Evolutionary conservation across 371 early-diverging fungal species (phyloP).

Genomic region (Mortierella sp.): DNA sequence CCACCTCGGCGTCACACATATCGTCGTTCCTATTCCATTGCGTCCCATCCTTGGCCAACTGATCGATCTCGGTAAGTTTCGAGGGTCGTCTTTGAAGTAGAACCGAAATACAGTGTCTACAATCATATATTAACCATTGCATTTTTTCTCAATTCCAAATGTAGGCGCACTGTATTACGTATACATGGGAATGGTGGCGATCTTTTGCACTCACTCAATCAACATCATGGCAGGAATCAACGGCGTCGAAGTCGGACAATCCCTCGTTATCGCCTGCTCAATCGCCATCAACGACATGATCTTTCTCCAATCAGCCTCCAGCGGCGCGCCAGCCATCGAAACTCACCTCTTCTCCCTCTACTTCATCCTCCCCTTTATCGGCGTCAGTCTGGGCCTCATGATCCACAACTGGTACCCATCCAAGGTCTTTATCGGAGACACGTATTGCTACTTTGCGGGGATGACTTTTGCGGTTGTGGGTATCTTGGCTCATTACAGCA

Average conservation of each 20-base stretch:
- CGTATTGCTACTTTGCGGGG: conserved; percentile 98
- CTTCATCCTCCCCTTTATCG: conserved; percentile 93
- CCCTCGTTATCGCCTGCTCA: conserved; percentile 90
- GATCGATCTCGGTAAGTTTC: conserved; percentile 84
- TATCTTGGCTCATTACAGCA: conserved; percentile 93
- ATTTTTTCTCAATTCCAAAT: background rate
- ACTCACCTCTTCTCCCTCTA: conserved; percentile 89
- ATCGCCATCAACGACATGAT: conserved; percentile 85
- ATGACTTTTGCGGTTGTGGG: conserved; percentile 98
- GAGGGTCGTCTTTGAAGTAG: too few species aligned
- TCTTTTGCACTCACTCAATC: conserved; percentile 98
- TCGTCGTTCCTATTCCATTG: conserved; percentile 89
- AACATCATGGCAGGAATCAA: conserved; percentile 99
- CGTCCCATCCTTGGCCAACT: conserved; percentile 78
- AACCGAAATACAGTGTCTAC: too few species aligned
- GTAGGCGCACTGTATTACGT: conserved; percentile 91
- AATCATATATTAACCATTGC: background rate
- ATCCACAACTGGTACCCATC: conserved; percentile 96
- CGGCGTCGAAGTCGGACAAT: conserved; percentile 97
- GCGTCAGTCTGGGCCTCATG: conserved; percentile 84
- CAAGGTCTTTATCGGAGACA: conserved; percentile 97
- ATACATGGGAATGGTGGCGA: conserved; percentile 89
- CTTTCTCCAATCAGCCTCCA: conserved; percentile 68
- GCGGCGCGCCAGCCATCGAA: conserved; percentile 68
- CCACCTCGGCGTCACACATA: conserved; percentile 88